Evolutionary conservation across 345 rosid genomes (phyloP).

Genomic region (Lumnitzera racemosa): DNA sequence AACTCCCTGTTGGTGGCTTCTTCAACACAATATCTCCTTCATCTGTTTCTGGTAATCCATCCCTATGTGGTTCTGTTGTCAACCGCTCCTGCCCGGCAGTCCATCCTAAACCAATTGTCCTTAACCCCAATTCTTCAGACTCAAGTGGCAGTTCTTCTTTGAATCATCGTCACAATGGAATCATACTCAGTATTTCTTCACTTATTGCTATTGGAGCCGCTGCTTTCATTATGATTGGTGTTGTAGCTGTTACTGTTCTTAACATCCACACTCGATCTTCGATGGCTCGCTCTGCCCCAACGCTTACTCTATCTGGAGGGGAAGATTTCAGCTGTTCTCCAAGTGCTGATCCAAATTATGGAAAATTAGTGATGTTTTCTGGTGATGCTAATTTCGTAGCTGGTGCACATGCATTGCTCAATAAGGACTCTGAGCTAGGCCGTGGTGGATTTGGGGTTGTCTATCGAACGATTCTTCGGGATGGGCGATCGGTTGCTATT

Average conservation of each 20-base stretch:
- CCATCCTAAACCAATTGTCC: slow-evolving; percentile 92
- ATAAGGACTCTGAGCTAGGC: slow-evolving; percentile 94
- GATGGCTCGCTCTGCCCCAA: slow-evolving; percentile 43
- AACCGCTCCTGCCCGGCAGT: slow-evolving; percentile 77
- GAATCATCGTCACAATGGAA: slow-evolving; percentile 45
- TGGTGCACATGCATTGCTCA: slow-evolving; percentile 78
- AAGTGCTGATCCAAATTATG: slow-evolving; percentile 68
- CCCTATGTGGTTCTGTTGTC: slow-evolving; percentile 82
- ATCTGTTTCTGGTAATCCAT: slow-evolving; percentile 67
- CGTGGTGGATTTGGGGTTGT: slow-evolving; percentile 98
- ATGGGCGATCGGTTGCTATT: slow-evolving; percentile 80
- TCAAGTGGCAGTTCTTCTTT: slow-evolving; percentile 26
- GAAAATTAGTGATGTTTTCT: slow-evolving; percentile 95
- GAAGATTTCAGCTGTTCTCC: slow-evolving; percentile 86
- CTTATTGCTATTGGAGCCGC: slow-evolving; percentile 95
- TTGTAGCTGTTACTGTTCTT: slow-evolving; percentile 74
- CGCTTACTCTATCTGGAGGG: slow-evolving; percentile 47
- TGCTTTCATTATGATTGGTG: slow-evolving; percentile 74
- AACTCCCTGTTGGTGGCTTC: slow-evolving; percentile 88
- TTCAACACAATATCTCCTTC: slow-evolving; percentile 78
- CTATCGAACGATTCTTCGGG: slow-evolving; percentile 64
- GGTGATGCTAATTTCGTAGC: slow-evolving; percentile 72
- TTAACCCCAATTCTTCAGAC: slow-evolving; percentile 73
- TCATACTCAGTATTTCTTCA: slow-evolving; percentile 81
- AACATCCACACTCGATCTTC: slow-evolving; percentile 70